Evolutionary conservation across 1,139 yeast species (phyloP), one percentile per base, ranked within the genome.

Genomic region (Suhomyces bolitotheri): DNA sequence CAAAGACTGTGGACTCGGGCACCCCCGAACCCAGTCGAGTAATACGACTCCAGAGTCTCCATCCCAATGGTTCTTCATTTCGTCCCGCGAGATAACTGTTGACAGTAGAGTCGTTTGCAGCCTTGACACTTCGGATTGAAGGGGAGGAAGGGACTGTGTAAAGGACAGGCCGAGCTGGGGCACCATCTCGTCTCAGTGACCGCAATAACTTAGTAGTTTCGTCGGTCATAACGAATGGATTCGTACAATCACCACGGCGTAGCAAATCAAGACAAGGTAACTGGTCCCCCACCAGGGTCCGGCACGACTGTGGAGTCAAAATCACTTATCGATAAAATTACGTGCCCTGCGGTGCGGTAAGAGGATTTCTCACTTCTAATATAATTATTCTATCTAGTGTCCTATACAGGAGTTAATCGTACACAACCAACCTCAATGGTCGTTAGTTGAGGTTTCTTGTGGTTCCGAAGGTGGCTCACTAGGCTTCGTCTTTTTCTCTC

Each of bases 401-500:
- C n/a, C n/a, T n/a, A n/a, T n/a, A n/a, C n/a, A n/a, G n/a, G n/a
- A n/a, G n/a, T n/a, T n/a, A n/a, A n/a, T n/a, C n/a, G n/a, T n/a
- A n/a, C n/a, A n/a, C n/a, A n/a, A n/a, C n/a, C n/a, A n/a, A n/a
- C n/a, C n/a, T n/a, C n/a, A n/a, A n/a, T n/a, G n/a, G n/a, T n/a
- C n/a, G n/a, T n/a, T n/a, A n/a, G n/a, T n/a, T n/a, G n/a, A n/a
- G n/a, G n/a, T n/a, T n/a, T n/a, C n/a, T n/a, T n/a, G n/a, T n/a
- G n/a, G n/a, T n/a, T n/a, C n/a, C n/a, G n/a, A n/a, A n/a, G n/a
- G n/a, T n/a, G n/a, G n/a, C n/a, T n/a, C n/a, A n/a, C n/a, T n/a
- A n/a, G 22, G 16, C 33, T 32, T 32, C 12, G 35, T 27, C 50
- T 73, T 76, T 69, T 77, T 75, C 47, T 76, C 67, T 60, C 88